Evolutionary conservation across 1,284 basidiomycete genomes (phyloP).

Genomic region (Cryptococcus depauperatus): DNA sequence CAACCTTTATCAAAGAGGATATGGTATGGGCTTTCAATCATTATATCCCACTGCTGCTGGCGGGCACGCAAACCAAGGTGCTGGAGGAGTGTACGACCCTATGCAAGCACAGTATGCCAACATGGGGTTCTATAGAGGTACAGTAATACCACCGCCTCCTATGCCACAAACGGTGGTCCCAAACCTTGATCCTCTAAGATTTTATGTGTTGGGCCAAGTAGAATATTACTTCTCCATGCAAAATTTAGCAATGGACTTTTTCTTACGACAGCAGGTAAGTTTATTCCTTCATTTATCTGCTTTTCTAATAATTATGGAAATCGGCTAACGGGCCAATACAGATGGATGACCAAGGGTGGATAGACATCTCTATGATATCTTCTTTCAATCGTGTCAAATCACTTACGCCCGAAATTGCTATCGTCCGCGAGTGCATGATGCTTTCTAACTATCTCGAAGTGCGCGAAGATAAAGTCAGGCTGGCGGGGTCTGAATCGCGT

Average conservation of each 20-base stretch:
- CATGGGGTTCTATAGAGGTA: constrained; percentile 13
- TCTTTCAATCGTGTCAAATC: constrained; percentile 76
- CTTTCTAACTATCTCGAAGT: constrained; percentile 67
- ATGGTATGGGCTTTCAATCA: constrained; percentile 23
- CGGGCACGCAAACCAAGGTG: neutral
- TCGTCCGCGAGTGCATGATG: constrained; percentile 64
- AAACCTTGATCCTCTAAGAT: constrained; percentile 56
- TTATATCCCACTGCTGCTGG: constrained; percentile 13
- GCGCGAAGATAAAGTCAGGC: constrained; percentile 57
- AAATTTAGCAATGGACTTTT: constrained; percentile 76
- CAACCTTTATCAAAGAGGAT: constrained; percentile 19
- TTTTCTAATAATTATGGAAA: neutral
- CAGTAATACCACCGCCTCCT: constrained; percentile 48
- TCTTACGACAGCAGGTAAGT: constrained; percentile 62
- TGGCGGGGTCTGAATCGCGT: constrained; percentile 54
- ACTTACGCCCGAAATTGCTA: constrained; percentile 57
- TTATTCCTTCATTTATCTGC: neutral
- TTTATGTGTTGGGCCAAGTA: constrained; percentile 59
- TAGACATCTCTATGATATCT: constrained; percentile 67
- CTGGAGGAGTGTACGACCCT: constrained; percentile 20
- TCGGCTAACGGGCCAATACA: constrained; percentile 33
- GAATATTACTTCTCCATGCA: constrained; percentile 84
- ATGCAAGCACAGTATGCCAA: constrained; percentile 16
- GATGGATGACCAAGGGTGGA: constrained; percentile 88
- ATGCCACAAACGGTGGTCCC: constrained; percentile 52